phyloP scores from a whole-genome alignment of 805 yeast species.

The Scheffersomyces lignosus region DNA sequence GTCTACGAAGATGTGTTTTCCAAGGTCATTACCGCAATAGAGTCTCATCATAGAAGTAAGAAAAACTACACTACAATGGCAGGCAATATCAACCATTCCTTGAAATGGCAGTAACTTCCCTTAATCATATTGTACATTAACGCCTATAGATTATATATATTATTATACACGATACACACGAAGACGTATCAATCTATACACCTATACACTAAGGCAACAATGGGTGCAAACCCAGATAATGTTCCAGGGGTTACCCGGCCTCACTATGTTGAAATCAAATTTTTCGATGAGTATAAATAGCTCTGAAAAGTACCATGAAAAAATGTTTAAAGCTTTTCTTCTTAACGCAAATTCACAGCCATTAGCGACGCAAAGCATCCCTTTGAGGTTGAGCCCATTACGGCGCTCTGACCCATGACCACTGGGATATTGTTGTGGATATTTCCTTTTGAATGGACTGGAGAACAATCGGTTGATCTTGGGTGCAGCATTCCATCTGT shows the following conservation, averaged over 20 bases:
- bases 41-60: not conserved
- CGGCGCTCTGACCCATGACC: slow-evolving; percentile 74
- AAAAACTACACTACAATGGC: too few relatives aligned
- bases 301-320: slow-evolving; percentile 3
- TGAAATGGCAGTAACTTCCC: too few relatives aligned
- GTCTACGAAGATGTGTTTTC: slow-evolving; percentile 26
- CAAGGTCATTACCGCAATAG: slow-evolving; percentile 11
- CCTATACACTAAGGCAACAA: too few relatives aligned
- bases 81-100: too few relatives aligned
- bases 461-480: slow-evolving; percentile 62
- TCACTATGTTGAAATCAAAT: too few relatives aligned
- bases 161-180: too few relatives aligned
- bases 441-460: slow-evolving; percentile 51
- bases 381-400: slow-evolving; percentile 67
- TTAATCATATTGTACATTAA: not conserved
- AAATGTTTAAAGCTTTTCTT: slow-evolving; percentile 15
- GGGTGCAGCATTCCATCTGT: slow-evolving; percentile 73
- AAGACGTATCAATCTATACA: too few relatives aligned
- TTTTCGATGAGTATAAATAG: slow-evolving; percentile 16
- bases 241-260: slow-evolving; percentile 35
- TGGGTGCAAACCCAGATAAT: too few relatives aligned
- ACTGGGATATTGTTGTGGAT: slow-evolving; percentile 55
- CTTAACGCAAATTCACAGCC: slow-evolving; percentile 69
- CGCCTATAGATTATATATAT: not conserved
- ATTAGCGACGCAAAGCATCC: slow-evolving; percentile 61